Evolutionary conservation across 2,329 filamentous ascomycete genomes (phyloP).

Genomic region (Fusarium annulatum): DNA sequence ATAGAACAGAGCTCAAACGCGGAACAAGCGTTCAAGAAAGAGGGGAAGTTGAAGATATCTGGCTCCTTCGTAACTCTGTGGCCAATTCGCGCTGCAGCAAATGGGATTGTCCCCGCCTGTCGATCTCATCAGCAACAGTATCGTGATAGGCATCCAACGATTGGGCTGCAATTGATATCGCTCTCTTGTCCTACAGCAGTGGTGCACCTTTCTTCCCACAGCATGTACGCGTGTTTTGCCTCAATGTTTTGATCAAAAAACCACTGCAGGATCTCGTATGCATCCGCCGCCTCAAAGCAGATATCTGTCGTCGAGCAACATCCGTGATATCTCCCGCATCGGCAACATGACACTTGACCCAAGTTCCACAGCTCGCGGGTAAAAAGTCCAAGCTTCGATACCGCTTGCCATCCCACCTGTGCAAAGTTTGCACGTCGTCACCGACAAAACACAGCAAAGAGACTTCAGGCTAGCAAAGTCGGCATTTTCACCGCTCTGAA

Average conservation of each 20-base stretch:
- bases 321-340: conserved; percentile 19
- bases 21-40: conserved; percentile 9
- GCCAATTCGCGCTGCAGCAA: conserved; percentile 18
- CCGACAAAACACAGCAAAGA: conserved; percentile 46
- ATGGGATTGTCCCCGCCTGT: conserved; percentile 28
- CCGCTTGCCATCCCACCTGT: conserved; percentile 11
- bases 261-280: conserved; percentile 1
- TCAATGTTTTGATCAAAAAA: neutral
- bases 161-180: conserved; percentile 1
- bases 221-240: conserved; percentile 1
- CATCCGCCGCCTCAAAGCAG: neutral
- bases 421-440: conserved; percentile 27
- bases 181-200: neutral
- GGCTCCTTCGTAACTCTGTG: conserved; percentile 24
- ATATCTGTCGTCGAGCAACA: neutral
- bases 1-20: neutral
- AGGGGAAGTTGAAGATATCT: neutral
- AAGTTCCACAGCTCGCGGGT: conserved; percentile 9
- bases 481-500: conserved; percentile 44
- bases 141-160: conserved; percentile 18
- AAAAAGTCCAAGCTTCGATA: conserved; percentile 7
- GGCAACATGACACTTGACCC: conserved; percentile 9
- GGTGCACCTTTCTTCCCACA: neutral
- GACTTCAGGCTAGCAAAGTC: neutral
- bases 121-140: conserved; percentile 31